Evolutionary conservation across 1,284 basidiomycete species (phyloP).

Genomic region (Pterulicium gracile): DNA sequence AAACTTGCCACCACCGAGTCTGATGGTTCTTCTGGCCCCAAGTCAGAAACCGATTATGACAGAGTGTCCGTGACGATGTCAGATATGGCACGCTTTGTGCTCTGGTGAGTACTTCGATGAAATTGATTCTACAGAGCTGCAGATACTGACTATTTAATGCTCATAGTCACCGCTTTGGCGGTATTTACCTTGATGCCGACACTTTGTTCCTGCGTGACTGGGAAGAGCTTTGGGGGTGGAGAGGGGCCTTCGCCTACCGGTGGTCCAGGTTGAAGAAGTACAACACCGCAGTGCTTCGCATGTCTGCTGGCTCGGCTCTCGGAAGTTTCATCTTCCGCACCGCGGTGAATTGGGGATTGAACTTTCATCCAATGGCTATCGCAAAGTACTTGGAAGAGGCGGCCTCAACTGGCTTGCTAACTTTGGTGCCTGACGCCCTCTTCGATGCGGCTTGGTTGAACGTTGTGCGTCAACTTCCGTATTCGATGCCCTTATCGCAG

Average conservation of each 20-base stretch:
- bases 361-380: conserved; percentile 78
- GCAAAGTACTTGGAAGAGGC: conserved; percentile 62
- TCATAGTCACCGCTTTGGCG: conserved; percentile 62
- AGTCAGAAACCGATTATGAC: conserved; percentile 58
- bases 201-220: conserved; percentile 72
- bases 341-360: conserved; percentile 63
- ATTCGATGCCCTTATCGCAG: not conserved
- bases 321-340: conserved; percentile 70
- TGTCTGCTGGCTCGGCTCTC: conserved; percentile 63
- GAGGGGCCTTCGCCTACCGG: conserved; percentile 70
- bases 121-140: too few species aligned
- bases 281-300: conserved; percentile 68
- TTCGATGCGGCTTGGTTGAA: conserved; percentile 78
- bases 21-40: conserved; percentile 10
- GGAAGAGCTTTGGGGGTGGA: conserved; percentile 79
- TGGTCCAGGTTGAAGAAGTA: conserved; percentile 69
- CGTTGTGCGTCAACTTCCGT: conserved; percentile 20
- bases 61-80: conserved; percentile 66
- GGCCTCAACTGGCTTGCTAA: conserved; percentile 48
- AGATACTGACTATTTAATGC: too few species aligned
- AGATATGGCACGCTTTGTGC: conserved; percentile 73
- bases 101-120: conserved; percentile 21
- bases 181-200: conserved; percentile 74
- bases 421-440: conserved; percentile 64
- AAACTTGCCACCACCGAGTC: not conserved